These are phyloP conservation scores for Zalaria obscura DNA, from an alignment of 2,329 filamentous ascomycete genomes.

Conservation along the genomic window DNA sequence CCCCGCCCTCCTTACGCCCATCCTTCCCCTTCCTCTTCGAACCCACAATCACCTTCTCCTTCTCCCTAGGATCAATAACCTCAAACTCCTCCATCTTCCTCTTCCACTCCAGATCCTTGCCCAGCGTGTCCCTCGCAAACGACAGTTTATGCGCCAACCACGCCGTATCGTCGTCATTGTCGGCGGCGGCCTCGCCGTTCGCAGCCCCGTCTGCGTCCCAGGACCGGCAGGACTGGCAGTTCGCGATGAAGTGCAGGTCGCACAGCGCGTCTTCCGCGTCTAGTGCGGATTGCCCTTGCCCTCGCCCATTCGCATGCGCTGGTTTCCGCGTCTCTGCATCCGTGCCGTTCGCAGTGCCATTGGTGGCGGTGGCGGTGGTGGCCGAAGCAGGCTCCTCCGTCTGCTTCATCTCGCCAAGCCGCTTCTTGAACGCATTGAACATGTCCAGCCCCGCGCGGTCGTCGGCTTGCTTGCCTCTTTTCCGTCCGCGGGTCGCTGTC, in stretches of 20 bases:
- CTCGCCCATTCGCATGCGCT: neutral
- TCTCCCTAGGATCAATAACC: slow-evolving; percentile 79
- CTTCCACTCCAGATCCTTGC: slow-evolving; percentile 82
- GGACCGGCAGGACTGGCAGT: slow-evolving; percentile 79
- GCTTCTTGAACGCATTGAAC: slow-evolving; percentile 66
- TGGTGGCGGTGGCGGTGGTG: neutral
- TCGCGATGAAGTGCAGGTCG: slow-evolving; percentile 89
- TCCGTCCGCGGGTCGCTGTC: slow-evolving; percentile 56
- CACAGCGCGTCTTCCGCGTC: slow-evolving; percentile 66
- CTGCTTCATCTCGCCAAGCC: slow-evolving; percentile 40
- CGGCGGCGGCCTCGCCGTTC: slow-evolving; percentile 32
- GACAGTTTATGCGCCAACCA: slow-evolving; percentile 82
- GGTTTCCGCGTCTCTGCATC: slow-evolving; percentile 1
- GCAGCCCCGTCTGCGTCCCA: slow-evolving; percentile 62
- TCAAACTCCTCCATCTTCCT: slow-evolving; percentile 76
- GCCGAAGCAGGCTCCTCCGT: slow-evolving; percentile 4
- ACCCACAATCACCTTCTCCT: slow-evolving; percentile 47
- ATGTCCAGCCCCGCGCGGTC: slow-evolving; percentile 49
- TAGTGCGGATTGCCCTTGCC: slow-evolving; percentile 20
- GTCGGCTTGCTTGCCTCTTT: slow-evolving; percentile 41
- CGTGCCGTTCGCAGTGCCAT: slow-evolving; percentile 1
- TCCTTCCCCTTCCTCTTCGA: slow-evolving; percentile 40
- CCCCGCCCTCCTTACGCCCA: slow-evolving; percentile 24
- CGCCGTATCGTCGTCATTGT: slow-evolving; percentile 38
- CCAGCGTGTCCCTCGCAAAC: slow-evolving; percentile 79